Percentiles rank a stretch among this genome's conserved stretches.
These are phyloP conservation scores for Suhomyces atakaporum DNA, from an alignment of 1,139 yeast species.

Conservation along the genomic window DNA sequence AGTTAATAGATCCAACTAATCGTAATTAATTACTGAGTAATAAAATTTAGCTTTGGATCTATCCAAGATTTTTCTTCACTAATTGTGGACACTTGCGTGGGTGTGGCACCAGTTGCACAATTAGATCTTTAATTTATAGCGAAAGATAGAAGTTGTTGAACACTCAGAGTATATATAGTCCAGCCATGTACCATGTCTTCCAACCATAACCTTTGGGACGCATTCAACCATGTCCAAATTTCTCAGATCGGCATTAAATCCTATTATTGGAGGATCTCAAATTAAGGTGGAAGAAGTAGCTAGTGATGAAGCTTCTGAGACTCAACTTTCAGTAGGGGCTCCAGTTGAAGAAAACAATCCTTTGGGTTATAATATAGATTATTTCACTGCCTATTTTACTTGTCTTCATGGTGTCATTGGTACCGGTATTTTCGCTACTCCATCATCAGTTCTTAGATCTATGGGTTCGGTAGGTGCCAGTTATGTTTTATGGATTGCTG, in stretches of 20 bases:
- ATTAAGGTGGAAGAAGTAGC: conserved; percentile 1
- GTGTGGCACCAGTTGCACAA: conserved; percentile 1
- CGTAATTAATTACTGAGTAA: too few species aligned
- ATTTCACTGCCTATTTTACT: conserved; percentile 33
- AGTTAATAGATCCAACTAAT: too few species aligned
- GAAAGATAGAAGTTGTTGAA: background rate
- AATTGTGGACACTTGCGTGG: conserved; percentile 2
- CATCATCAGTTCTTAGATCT: conserved; percentile 35
- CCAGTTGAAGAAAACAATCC: conserved; percentile 43
- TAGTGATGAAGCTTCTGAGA: conserved; percentile 12
- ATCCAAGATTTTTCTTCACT: too few species aligned
- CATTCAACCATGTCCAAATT: conserved; percentile 4
- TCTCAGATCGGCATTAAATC: conserved; percentile 5
- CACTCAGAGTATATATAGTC: background rate
- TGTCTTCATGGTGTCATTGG: conserved; percentile 46
- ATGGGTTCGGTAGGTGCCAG: conserved; percentile 46
- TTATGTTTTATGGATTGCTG: conserved; percentile 44
- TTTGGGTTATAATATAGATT: conserved; percentile 38
- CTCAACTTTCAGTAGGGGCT: conserved; percentile 31
- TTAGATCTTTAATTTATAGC: background rate
- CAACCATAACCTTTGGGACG: too few species aligned
- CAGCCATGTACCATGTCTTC: too few species aligned
- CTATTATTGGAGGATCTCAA: conserved; percentile 6
- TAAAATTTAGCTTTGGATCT: too few species aligned
- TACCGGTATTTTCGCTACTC: conserved; percentile 49